Evolutionary conservation across 371 early-diverging fungal species (phyloP).

Genomic region (Mucor irregularis): DNA sequence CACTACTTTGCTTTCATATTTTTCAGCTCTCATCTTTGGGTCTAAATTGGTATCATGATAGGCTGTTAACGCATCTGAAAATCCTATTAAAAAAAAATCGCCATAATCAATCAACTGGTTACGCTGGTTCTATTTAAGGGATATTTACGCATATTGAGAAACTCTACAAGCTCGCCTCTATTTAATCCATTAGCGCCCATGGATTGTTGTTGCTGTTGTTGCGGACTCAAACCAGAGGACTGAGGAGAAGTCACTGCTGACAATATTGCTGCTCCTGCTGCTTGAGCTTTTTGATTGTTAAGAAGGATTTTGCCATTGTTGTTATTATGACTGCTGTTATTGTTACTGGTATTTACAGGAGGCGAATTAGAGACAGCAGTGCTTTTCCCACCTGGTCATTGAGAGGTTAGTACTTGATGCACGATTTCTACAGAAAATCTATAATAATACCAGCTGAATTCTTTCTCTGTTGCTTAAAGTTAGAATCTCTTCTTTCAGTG

Average conservation of each 20-base stretch:
- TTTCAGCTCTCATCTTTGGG: slow-evolving; percentile 25
- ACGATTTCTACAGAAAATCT: not conserved
- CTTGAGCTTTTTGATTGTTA: slow-evolving; percentile 17
- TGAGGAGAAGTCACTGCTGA: slow-evolving; percentile 29
- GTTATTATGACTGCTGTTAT: not conserved
- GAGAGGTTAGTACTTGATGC: not conserved
- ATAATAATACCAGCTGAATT: slow-evolving; percentile 19
- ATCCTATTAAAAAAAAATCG: slow-evolving; percentile 8
- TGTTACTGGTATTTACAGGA: no score
- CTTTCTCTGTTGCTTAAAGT: slow-evolving; percentile 19
- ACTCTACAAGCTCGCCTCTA: slow-evolving; percentile 21
- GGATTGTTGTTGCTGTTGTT: slow-evolving; percentile 8
- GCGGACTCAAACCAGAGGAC: slow-evolving; percentile 1
- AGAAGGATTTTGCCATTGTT: slow-evolving; percentile 2
- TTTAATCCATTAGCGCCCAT: slow-evolving; percentile 18
- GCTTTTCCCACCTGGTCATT: not conserved
- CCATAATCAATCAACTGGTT: not conserved
- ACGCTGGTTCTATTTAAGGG: no score
- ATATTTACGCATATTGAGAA: slow-evolving; percentile 30
- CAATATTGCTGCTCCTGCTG: slow-evolving; percentile 32
- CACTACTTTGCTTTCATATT: slow-evolving; percentile 15
- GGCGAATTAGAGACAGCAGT: not conserved
- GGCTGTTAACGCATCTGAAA: slow-evolving; percentile 28
- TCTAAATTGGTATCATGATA: slow-evolving; percentile 35
- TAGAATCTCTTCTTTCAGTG: slow-evolving; percentile 16